A percentile compares a stretch with the other conserved stretches of the same genome.
Conservation (phyloP, 2,329 filamentous ascomycete species). For the Beauveria australis region DNA sequence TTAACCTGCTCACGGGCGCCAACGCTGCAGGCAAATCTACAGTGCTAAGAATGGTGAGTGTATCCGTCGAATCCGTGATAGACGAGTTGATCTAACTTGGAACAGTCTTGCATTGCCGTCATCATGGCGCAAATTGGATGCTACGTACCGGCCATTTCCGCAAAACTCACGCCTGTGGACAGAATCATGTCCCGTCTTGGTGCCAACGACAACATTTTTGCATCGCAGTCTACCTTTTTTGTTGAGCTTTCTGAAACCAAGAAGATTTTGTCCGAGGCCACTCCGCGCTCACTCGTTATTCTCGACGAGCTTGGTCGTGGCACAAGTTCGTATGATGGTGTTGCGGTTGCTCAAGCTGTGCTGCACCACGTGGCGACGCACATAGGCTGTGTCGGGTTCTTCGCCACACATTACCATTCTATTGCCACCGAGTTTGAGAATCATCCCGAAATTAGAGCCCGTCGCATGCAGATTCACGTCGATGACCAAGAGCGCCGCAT, state of each 20-base stretch:
- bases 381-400: constrained; percentile 90
- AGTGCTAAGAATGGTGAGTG: constrained; percentile 77
- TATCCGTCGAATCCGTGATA: not conserved
- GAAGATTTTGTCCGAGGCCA: constrained; percentile 93
- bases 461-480: constrained; percentile 91
- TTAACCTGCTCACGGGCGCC: constrained; percentile 86
- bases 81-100: constrained; percentile 17
- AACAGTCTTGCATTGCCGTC: constrained; percentile 81
- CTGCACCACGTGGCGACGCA: constrained; percentile 93
- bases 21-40: constrained; percentile 98
- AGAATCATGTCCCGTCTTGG: constrained; percentile 98
- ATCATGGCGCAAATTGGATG: constrained; percentile 98
- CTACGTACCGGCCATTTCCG: constrained; percentile 76
- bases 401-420: constrained; percentile 95
- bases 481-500: constrained; percentile 77
- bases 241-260: constrained; percentile 96
- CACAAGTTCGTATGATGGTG: constrained; percentile 91
- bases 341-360: constrained; percentile 92
- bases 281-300: constrained; percentile 88
- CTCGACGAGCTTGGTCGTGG: constrained; percentile 93
- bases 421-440: constrained; percentile 82
- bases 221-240: constrained; percentile 95
- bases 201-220: constrained; percentile 98
- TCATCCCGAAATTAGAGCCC: constrained; percentile 79
- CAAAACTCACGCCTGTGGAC: constrained; percentile 81